A percentile compares a stretch with the other conserved stretches of the same genome.
Conservation (phyloP, 495 filamentous ascomycete genomes). For the Jackrogersella multiformis region DNA sequence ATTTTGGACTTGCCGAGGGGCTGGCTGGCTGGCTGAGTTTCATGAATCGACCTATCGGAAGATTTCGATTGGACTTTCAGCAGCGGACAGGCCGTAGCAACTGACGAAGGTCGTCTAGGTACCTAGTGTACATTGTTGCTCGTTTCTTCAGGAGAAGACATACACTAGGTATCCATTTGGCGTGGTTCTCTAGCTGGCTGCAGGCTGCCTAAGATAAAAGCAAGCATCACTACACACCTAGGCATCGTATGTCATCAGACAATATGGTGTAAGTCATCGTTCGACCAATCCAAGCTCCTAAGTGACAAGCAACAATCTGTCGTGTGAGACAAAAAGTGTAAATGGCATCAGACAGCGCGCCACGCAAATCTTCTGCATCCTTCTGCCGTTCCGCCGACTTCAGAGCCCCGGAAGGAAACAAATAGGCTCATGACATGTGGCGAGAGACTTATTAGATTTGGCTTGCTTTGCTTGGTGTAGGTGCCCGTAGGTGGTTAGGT, state of each 20-base stretch:
- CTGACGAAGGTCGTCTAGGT: neutral
- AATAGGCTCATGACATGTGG: conserved; percentile 37
- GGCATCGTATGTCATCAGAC: conserved; percentile 31
- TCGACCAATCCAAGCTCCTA: conserved; percentile 14
- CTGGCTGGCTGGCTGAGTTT: conserved; percentile 16
- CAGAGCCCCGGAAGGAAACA: conserved; percentile 3
- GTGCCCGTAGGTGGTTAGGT: too few relatives aligned
- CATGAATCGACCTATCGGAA: conserved; percentile 7
- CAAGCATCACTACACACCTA: neutral
- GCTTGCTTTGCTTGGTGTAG: neutral
- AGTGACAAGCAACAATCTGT: neutral
- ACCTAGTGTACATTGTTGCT: neutral
- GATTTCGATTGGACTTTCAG: neutral
- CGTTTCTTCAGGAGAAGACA: neutral
- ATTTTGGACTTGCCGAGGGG: conserved; percentile 1
- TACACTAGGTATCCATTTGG: neutral
- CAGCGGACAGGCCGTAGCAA: conserved; percentile 7
- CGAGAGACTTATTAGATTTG: conserved; percentile 13
- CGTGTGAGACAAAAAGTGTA: conserved; percentile 7
- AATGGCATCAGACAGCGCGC: conserved; percentile 10
- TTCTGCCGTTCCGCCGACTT: neutral
- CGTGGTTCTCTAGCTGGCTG: conserved; percentile 14
- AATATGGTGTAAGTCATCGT: conserved; percentile 27
- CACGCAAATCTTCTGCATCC: neutral
- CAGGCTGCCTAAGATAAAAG: neutral